Evolutionary conservation across 73 alveolate genomes (phyloP).

Genomic region (Paramecium octaurelia): DNA sequence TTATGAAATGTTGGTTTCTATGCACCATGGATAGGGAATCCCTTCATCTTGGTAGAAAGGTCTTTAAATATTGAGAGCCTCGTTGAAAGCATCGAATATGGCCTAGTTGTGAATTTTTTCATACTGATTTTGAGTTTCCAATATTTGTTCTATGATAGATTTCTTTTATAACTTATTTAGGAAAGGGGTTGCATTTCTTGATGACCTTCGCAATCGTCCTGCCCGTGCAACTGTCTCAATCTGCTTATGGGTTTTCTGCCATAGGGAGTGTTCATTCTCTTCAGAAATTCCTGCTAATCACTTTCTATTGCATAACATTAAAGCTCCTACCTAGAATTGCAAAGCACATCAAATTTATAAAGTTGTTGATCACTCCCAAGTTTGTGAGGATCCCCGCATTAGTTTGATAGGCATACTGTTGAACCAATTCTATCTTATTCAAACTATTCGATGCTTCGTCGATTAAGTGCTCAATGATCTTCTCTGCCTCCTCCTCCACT

Average conservation of each 20-base stretch:
- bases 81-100: slow-evolving; percentile 50
- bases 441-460: neutral
- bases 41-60: slow-evolving; percentile 45
- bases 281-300: slow-evolving; percentile 10
- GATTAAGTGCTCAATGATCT: neutral
- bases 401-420: neutral
- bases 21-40: slow-evolving; percentile 54
- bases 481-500: neutral
- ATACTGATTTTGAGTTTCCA: neutral
- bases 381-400: neutral
- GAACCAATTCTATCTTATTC: neutral
- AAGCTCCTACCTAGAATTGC: neutral
- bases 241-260: slow-evolving; percentile 46
- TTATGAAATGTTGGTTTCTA: neutral
- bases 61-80: slow-evolving; percentile 32
- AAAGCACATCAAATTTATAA: neutral
- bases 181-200: neutral
- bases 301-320: neutral
- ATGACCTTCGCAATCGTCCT: slow-evolving; percentile 22
- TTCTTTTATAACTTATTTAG: slow-evolving; percentile 15
- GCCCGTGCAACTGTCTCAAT: slow-evolving; percentile 35
- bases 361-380: neutral
- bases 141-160: neutral
- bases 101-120: slow-evolving; percentile 55
- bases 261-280: slow-evolving; percentile 46